A percentile compares a stretch with the other conserved stretches of the same genome.
These are phyloP conservation scores for Cornus suecica DNA, from an alignment of 148 eudicot species.

Conservation along the genomic window DNA sequence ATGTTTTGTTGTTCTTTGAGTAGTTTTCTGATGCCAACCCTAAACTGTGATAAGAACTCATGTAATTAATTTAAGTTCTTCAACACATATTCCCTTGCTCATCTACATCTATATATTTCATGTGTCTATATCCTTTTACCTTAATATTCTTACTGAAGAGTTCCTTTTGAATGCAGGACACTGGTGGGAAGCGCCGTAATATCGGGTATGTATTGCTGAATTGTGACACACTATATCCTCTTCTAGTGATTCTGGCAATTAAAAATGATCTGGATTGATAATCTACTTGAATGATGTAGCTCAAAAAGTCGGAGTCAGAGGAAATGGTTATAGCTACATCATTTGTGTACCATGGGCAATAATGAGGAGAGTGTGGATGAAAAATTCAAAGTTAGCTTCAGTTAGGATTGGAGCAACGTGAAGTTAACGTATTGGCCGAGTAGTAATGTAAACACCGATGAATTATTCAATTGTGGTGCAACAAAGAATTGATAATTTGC, in stretches of 20 bases:
- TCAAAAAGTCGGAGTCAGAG: constrained; percentile 71
- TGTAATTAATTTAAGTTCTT: not conserved
- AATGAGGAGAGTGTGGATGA: too few relatives aligned
- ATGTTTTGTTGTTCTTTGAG: not conserved
- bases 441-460: too few relatives aligned
- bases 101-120: not conserved
- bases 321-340: too few relatives aligned
- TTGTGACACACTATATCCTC: not conserved
- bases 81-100: too few relatives aligned
- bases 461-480: too few relatives aligned
- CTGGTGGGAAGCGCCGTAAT: constrained; percentile 40
- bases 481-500: too few relatives aligned
- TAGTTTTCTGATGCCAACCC: not conserved
- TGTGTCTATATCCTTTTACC: not conserved
- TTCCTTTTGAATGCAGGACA: constrained; percentile 33
- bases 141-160: not conserved
- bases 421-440: too few relatives aligned
- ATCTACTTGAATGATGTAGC: constrained; percentile 33
- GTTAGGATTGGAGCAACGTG: too few relatives aligned
- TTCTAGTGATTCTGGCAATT: not conserved
- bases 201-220: constrained; percentile 45
- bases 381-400: too few relatives aligned
- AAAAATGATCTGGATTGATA: not conserved
- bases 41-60: not conserved
- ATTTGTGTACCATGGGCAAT: too few relatives aligned